Percentiles rank a stretch among this genome's conserved stretches.
These are phyloP conservation scores for Penicillium paneum DNA, from an alignment of 2,329 filamentous ascomycete genomes.

Conservation along the genomic window DNA sequence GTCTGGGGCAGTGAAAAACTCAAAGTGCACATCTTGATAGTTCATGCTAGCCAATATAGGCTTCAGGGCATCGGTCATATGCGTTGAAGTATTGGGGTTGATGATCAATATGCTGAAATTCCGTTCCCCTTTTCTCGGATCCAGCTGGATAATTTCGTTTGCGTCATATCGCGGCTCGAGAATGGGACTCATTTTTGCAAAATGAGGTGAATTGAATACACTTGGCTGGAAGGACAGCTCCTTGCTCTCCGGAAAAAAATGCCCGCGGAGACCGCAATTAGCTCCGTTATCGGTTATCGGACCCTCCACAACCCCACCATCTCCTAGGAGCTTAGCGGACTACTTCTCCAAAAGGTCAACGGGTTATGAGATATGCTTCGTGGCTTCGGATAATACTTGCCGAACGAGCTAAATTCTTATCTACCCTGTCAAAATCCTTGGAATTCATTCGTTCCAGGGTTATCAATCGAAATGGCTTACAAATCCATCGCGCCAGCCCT, in stretches of 20 bases:
- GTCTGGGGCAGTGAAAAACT: constrained; percentile 41
- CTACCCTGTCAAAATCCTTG: neutral
- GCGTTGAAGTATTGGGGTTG: constrained; percentile 46
- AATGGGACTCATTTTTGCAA: neutral
- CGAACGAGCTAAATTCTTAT: neutral
- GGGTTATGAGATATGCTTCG: neutral
- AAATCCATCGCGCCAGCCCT: neutral
- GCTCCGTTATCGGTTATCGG: constrained; percentile 17
- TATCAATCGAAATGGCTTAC: neutral
- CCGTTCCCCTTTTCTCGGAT: constrained; percentile 10
- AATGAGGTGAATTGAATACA: neutral
- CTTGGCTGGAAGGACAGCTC: neutral
- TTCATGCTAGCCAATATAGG: constrained; percentile 40
- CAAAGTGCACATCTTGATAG: constrained; percentile 36
- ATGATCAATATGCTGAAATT: constrained; percentile 40
- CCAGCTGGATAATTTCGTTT: neutral
- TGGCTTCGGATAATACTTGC: neutral
- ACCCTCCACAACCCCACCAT: constrained; percentile 20
- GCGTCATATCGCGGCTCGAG: neutral
- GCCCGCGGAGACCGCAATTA: neutral
- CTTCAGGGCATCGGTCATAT: constrained; percentile 44
- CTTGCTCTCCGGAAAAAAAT: constrained; percentile 2
- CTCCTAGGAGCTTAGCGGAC: neutral
- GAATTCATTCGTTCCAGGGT: neutral
- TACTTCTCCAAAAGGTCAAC: neutral